Percentiles rank a stretch among this genome's conserved stretches.
These are phyloP conservation scores for Scheffersomyces stambukii DNA, from an alignment of 1,139 yeast species.

Conservation along the genomic window DNA sequence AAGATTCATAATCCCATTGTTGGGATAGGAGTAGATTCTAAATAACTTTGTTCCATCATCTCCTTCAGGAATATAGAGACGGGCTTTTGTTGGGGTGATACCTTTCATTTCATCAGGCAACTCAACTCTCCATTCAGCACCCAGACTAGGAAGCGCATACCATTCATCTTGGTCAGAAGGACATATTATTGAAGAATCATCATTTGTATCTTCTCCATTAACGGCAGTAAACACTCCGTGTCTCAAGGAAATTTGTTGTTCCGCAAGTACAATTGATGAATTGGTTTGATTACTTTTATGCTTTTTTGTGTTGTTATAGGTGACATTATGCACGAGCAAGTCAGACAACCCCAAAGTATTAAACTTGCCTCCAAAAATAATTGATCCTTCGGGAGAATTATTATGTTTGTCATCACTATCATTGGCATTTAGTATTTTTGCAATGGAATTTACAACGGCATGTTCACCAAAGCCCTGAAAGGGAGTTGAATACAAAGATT, in stretches of 20 bases:
- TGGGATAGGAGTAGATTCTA: slow-evolving; percentile 73
- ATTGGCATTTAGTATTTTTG: slow-evolving; percentile 35
- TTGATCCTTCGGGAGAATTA: slow-evolving; percentile 41
- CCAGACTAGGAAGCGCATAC: slow-evolving; percentile 47
- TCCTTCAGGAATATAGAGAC: slow-evolving; percentile 61
- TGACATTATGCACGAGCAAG: slow-evolving; percentile 32
- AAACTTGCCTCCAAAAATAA: slow-evolving; percentile 81
- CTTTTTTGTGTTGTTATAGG: slow-evolving; percentile 19
- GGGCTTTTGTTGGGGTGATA: slow-evolving; percentile 65
- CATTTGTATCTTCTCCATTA: slow-evolving; percentile 37
- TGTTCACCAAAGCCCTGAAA: slow-evolving; percentile 75
- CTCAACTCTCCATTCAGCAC: slow-evolving; percentile 67
- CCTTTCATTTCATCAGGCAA: slow-evolving; percentile 52
- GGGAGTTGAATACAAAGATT: slow-evolving; percentile 46
- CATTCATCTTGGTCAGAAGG: slow-evolving; percentile 54
- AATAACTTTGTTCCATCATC: slow-evolving; percentile 59
- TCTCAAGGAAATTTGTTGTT: slow-evolving; percentile 63
- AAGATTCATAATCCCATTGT: slow-evolving; percentile 87
- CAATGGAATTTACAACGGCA: slow-evolving; percentile 62
- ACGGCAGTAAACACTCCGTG: slow-evolving; percentile 58
- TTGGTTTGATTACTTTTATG: slow-evolving; percentile 29
- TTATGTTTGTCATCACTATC: too few species aligned
- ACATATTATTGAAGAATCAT: slow-evolving; percentile 49
- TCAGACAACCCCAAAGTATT: slow-evolving; percentile 54
- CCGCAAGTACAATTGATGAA: slow-evolving; percentile 46